phyloP scores from a whole-genome alignment of 257 asterid species.

The Primulina tabacum region DNA sequence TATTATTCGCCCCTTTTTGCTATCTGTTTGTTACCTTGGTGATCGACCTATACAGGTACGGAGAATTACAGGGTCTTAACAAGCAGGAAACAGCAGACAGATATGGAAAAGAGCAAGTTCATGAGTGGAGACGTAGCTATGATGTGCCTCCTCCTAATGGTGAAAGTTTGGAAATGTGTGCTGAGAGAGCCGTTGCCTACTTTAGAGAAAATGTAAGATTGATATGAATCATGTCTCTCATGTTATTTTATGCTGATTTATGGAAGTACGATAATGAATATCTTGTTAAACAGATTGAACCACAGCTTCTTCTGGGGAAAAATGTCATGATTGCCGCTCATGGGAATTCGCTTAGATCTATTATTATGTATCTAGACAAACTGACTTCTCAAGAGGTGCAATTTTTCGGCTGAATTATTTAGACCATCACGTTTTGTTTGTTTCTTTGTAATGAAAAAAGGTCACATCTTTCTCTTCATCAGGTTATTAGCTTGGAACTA shows the following conservation, averaged over 20 bases:
- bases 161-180: constrained; percentile 99
- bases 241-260: background rate
- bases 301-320: constrained; percentile 70
- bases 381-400: constrained; percentile 92
- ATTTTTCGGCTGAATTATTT: constrained; percentile 10
- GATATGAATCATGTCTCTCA: background rate
- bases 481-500: constrained; percentile 96
- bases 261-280: constrained; percentile 17
- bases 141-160: constrained; percentile 96
- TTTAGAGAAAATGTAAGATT: constrained; percentile 62
- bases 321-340: constrained; percentile 97
- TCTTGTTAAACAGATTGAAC: constrained; percentile 68
- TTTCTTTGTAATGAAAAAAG: background rate
- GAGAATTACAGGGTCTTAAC: constrained; percentile 91
- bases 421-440: background rate
- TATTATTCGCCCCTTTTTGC: background rate
- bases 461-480: constrained; percentile 18
- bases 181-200: constrained; percentile 97
- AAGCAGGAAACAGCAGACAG: constrained; percentile 97
- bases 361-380: constrained; percentile 94
- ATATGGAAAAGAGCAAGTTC: constrained; percentile 88
- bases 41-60: constrained; percentile 57
- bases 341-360: constrained; percentile 92
- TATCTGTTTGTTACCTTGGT: constrained; percentile 3
- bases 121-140: constrained; percentile 96